Evolutionary conservation across 352 stramenopile genomes (phyloP).

Genomic region (Saprolegnia parasitica): DNA sequence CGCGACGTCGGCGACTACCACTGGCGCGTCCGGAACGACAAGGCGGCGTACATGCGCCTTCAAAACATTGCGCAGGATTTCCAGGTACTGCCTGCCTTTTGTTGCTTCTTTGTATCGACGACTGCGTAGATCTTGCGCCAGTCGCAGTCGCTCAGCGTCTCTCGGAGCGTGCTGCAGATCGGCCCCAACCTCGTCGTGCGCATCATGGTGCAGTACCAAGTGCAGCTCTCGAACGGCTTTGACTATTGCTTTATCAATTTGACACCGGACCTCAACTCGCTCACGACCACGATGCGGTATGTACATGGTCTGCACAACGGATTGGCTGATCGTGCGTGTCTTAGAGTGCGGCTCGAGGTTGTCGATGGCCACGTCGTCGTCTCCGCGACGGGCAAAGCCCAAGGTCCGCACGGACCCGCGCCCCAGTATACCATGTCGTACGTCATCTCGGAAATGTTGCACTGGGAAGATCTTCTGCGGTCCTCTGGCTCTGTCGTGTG

Average conservation of each 20-base stretch:
- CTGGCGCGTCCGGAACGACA: constrained; percentile 7
- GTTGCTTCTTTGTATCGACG: too few relatives aligned
- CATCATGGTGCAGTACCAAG: constrained; percentile 15
- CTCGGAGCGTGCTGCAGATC: constrained; percentile 2
- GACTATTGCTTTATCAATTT: constrained; percentile 17
- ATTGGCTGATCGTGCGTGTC: background rate
- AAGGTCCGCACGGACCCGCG: background rate
- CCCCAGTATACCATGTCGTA: constrained; percentile 12
- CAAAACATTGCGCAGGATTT: constrained; percentile 10
- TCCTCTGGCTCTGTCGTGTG: background rate
- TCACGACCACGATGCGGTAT: constrained; percentile 11
- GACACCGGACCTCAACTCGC: constrained; percentile 1
- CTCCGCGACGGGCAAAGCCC: constrained; percentile 1
- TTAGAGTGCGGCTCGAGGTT: background rate
- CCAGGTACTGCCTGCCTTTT: too few relatives aligned
- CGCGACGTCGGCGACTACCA: constrained; percentile 3
- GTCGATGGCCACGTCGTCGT: background rate
- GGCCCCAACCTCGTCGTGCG: constrained; percentile 2
- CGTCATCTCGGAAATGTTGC: background rate
- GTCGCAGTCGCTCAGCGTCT: background rate
- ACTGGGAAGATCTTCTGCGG: constrained; percentile 5
- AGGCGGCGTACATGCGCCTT: constrained; percentile 5
- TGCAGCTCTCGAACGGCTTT: constrained; percentile 1
- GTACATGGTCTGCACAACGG: background rate
- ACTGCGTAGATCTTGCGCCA: constrained; percentile 8